phyloP scores from a whole-genome alignment of 208 protist species.

The Sergeia podlipaevii region DNA sequence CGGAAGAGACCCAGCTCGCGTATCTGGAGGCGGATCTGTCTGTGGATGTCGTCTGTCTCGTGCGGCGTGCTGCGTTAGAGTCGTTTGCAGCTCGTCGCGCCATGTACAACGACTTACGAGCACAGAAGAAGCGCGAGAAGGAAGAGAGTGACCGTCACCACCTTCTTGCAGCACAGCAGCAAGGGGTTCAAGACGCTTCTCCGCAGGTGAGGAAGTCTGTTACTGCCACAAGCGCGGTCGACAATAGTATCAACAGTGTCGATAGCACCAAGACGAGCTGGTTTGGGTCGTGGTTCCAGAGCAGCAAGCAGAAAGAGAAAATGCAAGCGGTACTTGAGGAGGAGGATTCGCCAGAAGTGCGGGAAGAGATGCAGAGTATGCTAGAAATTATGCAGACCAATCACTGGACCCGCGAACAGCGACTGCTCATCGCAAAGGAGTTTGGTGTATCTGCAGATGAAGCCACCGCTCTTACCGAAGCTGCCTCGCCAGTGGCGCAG shows the following conservation, averaged over 20 bases:
- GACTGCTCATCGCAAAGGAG: conserved; percentile 57
- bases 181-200: too few relatives aligned
- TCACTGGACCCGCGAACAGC: conserved; percentile 54
- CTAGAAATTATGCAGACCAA: conserved; percentile 53
- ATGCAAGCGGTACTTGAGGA: conserved; percentile 6
- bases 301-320: not conserved
- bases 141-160: conserved; percentile 3
- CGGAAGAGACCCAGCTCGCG: too few relatives aligned
- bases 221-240: too few relatives aligned
- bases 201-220: too few relatives aligned
- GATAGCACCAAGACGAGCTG: not conserved
- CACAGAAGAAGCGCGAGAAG: conserved; percentile 5
- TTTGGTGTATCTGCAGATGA: conserved; percentile 56
- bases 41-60: conserved; percentile 53
- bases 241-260: not conserved
- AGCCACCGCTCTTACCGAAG: conserved; percentile 23
- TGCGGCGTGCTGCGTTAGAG: conserved; percentile 36
- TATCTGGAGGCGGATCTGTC: conserved; percentile 52
- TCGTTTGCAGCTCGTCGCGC: conserved; percentile 12
- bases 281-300: too few relatives aligned
- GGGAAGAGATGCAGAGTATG: conserved; percentile 42
- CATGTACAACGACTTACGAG: not conserved
- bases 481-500: not conserved
- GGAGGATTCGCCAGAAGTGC: conserved; percentile 21
- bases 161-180: conserved; percentile 12